Base-by-base conservation (phyloP, 23 red algal genomes). In the Porphyridium purpureum region DNA sequence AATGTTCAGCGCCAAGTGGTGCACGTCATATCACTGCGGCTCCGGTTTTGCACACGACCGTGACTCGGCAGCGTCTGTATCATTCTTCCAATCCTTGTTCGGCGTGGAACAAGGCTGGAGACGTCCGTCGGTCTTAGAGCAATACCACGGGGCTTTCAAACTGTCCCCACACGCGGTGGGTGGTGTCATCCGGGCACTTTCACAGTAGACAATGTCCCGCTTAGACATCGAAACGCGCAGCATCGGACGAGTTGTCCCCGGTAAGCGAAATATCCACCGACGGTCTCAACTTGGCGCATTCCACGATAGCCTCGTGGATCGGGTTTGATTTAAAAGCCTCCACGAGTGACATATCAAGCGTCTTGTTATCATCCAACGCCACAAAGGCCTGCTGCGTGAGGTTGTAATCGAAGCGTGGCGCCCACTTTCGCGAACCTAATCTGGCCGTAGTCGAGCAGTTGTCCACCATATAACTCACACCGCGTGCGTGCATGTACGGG, bases 401-500 rank as follows among this genome's bases (percentile, higher is more conserved):
- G 44, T 77, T 94, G 54, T 94, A 94, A 53, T 94, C 88, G 50
- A 84, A 94, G 31, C 88, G 52, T 7, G 88, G 88, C 22, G 88
- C 88, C 88, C 88, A 94, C 62, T 94, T 94, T 31, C 81, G 75
- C 11, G 70, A 64, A 8, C 88, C 88, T 4, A 75, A 59, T 27
- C 60, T 57, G 3, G 88, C 88, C 44, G 88, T 94, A 31, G 76
- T 80, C 7, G 76, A 83, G 35, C 88, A 94, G 55, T 94, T 94
- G 61, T 84, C 80, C 8, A 94, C 88, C 88, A 94, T 94, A 64
- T 94, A 94, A 27, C 74, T 69, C 25, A 94, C 77, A 56, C 88
- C 88, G 38, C 88, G 63, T 6, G 88, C 88, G 67, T 94, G 88
- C 78, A 94, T 84, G 41, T 94, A 94, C 40, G 88, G 88, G 46